Conservation (phyloP, 2,329 filamentous ascomycete species). For the Pyrenophora seminiperda region DNA sequence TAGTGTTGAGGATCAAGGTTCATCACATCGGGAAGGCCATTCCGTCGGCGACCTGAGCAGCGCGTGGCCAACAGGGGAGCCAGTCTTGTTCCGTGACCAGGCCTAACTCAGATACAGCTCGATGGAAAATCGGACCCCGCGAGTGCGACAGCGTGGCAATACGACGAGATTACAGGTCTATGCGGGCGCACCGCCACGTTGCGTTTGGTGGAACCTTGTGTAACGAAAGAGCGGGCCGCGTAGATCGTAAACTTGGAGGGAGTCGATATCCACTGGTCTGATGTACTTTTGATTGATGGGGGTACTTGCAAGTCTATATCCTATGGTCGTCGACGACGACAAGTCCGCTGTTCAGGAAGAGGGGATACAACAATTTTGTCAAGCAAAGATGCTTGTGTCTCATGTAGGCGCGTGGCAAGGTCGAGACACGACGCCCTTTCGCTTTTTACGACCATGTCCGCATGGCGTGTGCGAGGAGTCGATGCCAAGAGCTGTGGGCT, state of each 20-base stretch:
- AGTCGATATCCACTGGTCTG: not conserved
- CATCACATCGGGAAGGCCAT: slow-evolving; percentile 9
- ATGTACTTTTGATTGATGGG: not conserved
- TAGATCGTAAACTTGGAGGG: not conserved
- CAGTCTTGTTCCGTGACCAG: slow-evolving; percentile 5
- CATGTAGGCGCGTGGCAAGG: not conserved
- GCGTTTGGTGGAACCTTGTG: slow-evolving; percentile 20
- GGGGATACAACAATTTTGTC: not conserved
- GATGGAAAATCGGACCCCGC: not conserved
- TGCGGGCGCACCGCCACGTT: slow-evolving; percentile 19
- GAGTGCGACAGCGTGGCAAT: slow-evolving; percentile 14
- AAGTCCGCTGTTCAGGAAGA: not conserved
- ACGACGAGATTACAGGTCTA: slow-evolving; percentile 12
- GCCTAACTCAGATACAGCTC: not conserved
- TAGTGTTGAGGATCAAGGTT: not conserved
- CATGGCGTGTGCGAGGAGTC: not conserved
- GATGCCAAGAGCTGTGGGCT: not conserved
- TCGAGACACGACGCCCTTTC: slow-evolving; percentile 7
- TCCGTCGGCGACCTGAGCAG: slow-evolving; percentile 8
- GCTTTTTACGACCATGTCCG: not conserved
- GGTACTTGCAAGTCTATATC: too few relatives aligned
- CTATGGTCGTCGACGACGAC: not conserved
- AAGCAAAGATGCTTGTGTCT: not conserved
- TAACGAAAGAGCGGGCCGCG: slow-evolving; percentile 1
- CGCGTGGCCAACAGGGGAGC: slow-evolving; percentile 8